Base-by-base conservation (phyloP, 495 filamentous ascomycete genomes). In the Penicillium macrosclerotiorum region DNA sequence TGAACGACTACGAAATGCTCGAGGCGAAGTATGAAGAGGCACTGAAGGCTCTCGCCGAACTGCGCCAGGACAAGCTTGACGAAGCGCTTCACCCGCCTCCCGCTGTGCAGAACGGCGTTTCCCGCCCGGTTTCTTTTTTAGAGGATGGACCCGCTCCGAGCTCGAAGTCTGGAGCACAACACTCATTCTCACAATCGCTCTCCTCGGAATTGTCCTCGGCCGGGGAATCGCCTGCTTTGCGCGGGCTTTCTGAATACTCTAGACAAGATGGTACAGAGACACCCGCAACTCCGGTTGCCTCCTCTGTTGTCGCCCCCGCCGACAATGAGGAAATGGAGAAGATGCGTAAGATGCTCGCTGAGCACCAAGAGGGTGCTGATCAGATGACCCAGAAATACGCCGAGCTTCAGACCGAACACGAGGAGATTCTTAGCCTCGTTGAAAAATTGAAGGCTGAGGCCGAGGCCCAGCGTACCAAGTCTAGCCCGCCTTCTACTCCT, bases 131-230 rank as follows among this genome's bases (percentile, higher is more conserved):
- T 40, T 94, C 91, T 85, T 95, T 95, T 90, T 86, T 96, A 88
- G 90, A 81, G 52, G 85, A 89, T 63, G 76, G 67, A 83, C 82
- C 74, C 80, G 84, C 55, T 63, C 64, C 71, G 84, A 79, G 71
- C 56, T 75, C 77, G 63, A 91, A 82, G 65, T 77, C 81, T 75
- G 85, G 82, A 72, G 84, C 75, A 69, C 88, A 88, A 72, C 83
- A 78, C 59, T 88, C 86, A 76, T 90, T 85, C 74, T 89, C 89
- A 80, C 90, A 86, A 65, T 95, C 91, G 68, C 88, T 96, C 62
- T 96, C 88, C 49, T 91, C 90, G 81, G 91, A 96, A 69, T 83
- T 95, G 67, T 96, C 89, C 72, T 96, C 85, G 74, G 89, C 76
- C 81, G 87, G 85, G 82, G 89, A 85, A 63, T 90, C 88, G 62